Base-by-base conservation (phyloP, 2,329 filamentous ascomycete genomes). In the Apiospora marii region DNA sequence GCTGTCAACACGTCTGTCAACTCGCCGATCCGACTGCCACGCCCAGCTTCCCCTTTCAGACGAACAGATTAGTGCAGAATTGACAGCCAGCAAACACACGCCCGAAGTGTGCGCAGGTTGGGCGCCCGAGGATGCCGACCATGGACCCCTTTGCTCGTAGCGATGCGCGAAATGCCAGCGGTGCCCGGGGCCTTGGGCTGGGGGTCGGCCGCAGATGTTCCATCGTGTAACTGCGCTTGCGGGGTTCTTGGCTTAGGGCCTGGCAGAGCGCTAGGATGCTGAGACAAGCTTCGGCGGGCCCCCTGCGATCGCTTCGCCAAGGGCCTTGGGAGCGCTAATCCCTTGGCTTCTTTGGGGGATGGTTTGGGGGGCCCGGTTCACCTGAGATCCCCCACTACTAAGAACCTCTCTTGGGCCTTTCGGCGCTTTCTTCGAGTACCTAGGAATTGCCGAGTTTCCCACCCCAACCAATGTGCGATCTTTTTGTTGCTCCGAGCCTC, bases 191-290 rank as follows among this genome's bases (percentile, higher is more conserved):
- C 16, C 16, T 22, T 61, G 53, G 53, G 27, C 27, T 61, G 58
- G 58, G 58, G 34, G 58, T 4, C 58, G 58, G 10, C 22, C 58
- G 58, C 34, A 41, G 14, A 64, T 64, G 58, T 64, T 64, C 34
- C 58, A 64, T 64, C 58, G 13, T 64, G 58, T 64, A 64, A 64
- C 58, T 64, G 58, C 22, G 58, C 58, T 41, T 64, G 58, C 34
- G 34, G 58, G 58, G 58, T 64, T 13, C 58, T 64, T 64, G 58
- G 58, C 58, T 64, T 64, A 41, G 58, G 58, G 58, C 58, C 58
- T 64, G 53, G 34, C 53, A 34, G 30, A 22, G 58, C 53, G 51
- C 53, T 61, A 61, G 53, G 53, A 61, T 61, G 53, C 58, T 64
- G 58, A 64, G 58, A 64, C 58, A 64, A 64, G 58, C 58, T 64